Evolutionary conservation across 805 yeast genomes (phyloP), one percentile per base, ranked within the genome.

Genomic region (Metschnikowia continentalis): DNA sequence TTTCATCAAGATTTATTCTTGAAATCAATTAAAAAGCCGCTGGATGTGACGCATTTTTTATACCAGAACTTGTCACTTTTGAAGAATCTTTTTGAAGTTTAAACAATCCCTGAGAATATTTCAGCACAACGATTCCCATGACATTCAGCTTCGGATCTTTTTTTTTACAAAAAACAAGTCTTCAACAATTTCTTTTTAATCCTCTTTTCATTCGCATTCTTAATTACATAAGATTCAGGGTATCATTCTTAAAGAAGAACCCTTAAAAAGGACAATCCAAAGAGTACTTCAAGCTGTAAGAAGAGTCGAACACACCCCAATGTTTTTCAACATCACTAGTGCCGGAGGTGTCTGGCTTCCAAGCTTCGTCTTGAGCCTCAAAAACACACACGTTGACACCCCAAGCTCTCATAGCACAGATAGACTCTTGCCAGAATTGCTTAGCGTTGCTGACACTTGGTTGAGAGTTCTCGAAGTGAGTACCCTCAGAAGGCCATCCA

Each of bases 381-480:
- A 92, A 92, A 37, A 83, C 92, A 65, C 89, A 82, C 47, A 91
- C 92, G 70, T 92, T 89, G 65, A 92, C 76, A 70, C 97, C 97
- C 96, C 96, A 90, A 52, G 85, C 96, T 78, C 96, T 87, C 67
- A 91, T 83, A 56, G 90, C 96, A 75, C 97, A 91, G 61, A 92
- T 76, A 58, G 89, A 96, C 63, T 89, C 82, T 70, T 84, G 80
- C 96, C 94, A 92, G 82, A 79, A 92, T 60, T 71, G 69, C 62
- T 78, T 75, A 53, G 98, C 98, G 64, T 90, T 90, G 37, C 65
- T 76, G 51, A 81, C 78, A 62, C 84, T 68, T 63, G 97, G 97
- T 30, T 70, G 67, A 47, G 97, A 74, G 57, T 64, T 52, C 66
- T 82, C 90, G 62, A 72, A 90, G 65, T 75, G 71, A 54, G 89